Conservation (phyloP, 768 basidiomycete species). For the Leccinum boreale region DNA sequence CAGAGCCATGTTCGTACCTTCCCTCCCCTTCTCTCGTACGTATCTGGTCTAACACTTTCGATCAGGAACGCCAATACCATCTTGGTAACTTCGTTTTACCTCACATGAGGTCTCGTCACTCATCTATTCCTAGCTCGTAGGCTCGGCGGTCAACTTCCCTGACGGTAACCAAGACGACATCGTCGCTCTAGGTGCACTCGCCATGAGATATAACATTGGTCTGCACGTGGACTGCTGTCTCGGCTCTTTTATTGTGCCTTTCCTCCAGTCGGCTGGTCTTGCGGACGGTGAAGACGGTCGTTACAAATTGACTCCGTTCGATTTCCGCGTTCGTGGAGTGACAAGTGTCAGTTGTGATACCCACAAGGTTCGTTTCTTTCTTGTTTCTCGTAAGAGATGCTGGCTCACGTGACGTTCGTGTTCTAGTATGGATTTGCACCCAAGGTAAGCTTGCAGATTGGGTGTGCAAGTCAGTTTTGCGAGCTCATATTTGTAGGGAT, state of each 20-base stretch:
- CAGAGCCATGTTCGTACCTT: slow-evolving; percentile 75
- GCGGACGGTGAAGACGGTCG: slow-evolving; percentile 51
- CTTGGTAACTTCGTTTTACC: slow-evolving; percentile 47
- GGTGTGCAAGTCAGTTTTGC: not conserved
- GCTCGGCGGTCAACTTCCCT: slow-evolving; percentile 82
- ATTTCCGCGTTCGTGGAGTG: slow-evolving; percentile 88
- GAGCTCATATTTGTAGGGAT: slow-evolving; percentile 48
- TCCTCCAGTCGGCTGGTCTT: slow-evolving; percentile 77
- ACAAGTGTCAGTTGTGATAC: slow-evolving; percentile 96
- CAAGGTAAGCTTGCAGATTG: slow-evolving; percentile 49
- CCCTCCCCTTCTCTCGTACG: not conserved
- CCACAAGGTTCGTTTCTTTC: slow-evolving; percentile 61
- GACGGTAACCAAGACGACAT: slow-evolving; percentile 90
- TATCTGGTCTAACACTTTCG: slow-evolving; percentile 1
- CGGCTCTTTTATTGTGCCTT: slow-evolving; percentile 92
- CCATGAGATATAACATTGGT: slow-evolving; percentile 71
- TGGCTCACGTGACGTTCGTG: slow-evolving; percentile 2
- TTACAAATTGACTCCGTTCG: slow-evolving; percentile 69
- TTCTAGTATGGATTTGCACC: slow-evolving; percentile 88
- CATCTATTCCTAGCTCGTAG: slow-evolving; percentile 57
- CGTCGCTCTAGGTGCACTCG: slow-evolving; percentile 69
- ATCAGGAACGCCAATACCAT: slow-evolving; percentile 84
- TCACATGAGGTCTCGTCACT: not conserved
- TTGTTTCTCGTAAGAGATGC: not conserved
- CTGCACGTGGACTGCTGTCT: slow-evolving; percentile 95